Evolutionary conservation across 768 basidiomycete species (phyloP).

Genomic region (Ramaria sp.): DNA sequence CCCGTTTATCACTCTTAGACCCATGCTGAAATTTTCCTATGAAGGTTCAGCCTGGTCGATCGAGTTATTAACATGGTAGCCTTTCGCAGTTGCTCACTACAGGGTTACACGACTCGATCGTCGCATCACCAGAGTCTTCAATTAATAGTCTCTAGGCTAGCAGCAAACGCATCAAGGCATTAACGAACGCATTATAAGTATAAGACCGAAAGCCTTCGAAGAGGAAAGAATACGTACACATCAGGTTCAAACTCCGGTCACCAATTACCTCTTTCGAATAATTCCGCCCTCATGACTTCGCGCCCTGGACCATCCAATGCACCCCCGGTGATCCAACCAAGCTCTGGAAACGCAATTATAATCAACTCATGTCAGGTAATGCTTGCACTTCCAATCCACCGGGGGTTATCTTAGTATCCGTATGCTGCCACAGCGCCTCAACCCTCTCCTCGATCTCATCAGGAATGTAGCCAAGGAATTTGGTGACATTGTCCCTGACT

Average conservation of each 20-base stretch:
- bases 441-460: conserved; percentile 80
- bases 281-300: background rate
- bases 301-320: background rate
- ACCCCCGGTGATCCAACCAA: conserved; percentile 57
- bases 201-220: too few relatives aligned
- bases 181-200: too few relatives aligned
- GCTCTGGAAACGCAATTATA: conserved; percentile 51
- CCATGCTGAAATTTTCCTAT: too few relatives aligned
- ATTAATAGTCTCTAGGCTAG: too few relatives aligned
- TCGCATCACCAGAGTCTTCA: too few relatives aligned
- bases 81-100: too few relatives aligned
- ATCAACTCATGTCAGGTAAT: conserved; percentile 50
- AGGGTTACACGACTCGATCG: too few relatives aligned
- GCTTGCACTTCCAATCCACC: background rate
- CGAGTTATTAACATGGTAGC: too few relatives aligned
- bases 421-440: conserved; percentile 50
- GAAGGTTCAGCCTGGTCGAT: too few relatives aligned
- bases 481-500: conserved; percentile 88
- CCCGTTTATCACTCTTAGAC: too few relatives aligned
- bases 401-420: background rate
- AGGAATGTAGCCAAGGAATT: conserved; percentile 89
- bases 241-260: background rate
- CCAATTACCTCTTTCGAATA: background rate
- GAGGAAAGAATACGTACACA: too few relatives aligned
- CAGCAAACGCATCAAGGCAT: too few relatives aligned